These are phyloP conservation scores for Aspergillus ruber DNA, from an alignment of 2,329 filamentous ascomycete genomes.

Conservation along the genomic window DNA sequence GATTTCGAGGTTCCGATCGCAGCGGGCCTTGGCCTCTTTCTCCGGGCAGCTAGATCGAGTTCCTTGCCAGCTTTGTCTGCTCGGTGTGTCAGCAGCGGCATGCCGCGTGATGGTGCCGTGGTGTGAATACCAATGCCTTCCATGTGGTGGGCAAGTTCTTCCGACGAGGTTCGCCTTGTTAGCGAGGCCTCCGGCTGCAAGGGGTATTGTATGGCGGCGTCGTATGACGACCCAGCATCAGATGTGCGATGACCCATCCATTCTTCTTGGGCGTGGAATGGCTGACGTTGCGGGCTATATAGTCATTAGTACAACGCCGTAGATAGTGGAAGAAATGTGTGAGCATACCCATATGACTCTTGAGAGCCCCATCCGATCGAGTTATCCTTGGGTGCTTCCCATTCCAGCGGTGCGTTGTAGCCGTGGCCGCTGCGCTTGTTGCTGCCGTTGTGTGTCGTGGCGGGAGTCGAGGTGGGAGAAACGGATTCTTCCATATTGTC, in stretches of 20 bases:
- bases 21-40: conserved; percentile 42
- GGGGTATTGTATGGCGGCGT: conserved; percentile 27
- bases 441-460: conserved; percentile 5
- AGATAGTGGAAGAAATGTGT: no score
- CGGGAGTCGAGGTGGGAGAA: conserved; percentile 21
- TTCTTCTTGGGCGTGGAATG: conserved; percentile 16
- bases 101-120: conserved; percentile 13
- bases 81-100: conserved; percentile 21
- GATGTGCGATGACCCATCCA: conserved; percentile 20
- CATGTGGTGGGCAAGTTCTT: conserved; percentile 28
- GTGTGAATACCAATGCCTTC: conserved; percentile 32
- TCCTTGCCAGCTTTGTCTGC: conserved; percentile 30
- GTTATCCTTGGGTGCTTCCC: conserved; percentile 22
- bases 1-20: conserved; percentile 39
- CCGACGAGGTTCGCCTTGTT: conserved; percentile 26
- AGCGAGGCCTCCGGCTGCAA: conserved; percentile 26
- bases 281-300: conserved; percentile 11
- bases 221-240: conserved; percentile 24
- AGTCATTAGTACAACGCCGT: background rate
- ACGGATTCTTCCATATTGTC: conserved; percentile 23
- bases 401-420: conserved; percentile 18
- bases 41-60: conserved; percentile 40
- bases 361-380: conserved; percentile 23
- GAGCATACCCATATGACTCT: conserved; percentile 15
- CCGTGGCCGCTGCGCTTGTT: conserved; percentile 3